These are phyloP conservation scores for Cercospora sojina DNA, from an alignment of 2,329 filamentous ascomycete genomes.

Conservation along the genomic window DNA sequence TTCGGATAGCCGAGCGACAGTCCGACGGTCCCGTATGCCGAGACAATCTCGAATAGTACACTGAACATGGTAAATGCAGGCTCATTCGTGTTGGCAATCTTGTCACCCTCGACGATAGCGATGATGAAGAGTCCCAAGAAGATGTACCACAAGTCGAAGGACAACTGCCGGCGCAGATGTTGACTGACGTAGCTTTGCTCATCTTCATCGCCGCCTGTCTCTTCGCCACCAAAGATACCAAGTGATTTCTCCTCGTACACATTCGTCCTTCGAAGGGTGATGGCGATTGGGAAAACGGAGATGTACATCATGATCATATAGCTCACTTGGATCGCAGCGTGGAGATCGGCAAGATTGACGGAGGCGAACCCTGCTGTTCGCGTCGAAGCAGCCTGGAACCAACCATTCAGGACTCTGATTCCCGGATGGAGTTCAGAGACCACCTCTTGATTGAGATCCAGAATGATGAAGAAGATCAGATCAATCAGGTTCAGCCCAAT, in stretches of 20 bases:
- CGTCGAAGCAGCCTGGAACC: constrained; percentile 88
- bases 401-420: constrained; percentile 75
- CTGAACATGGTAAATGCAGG: constrained; percentile 53
- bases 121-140: constrained; percentile 93
- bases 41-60: constrained; percentile 79
- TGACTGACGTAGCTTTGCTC: constrained; percentile 82
- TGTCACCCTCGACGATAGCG: constrained; percentile 76
- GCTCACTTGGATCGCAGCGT: constrained; percentile 88
- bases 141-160: constrained; percentile 97
- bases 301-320: constrained; percentile 99
- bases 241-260: constrained; percentile 92
- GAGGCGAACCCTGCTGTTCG: constrained; percentile 87
- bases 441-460: constrained; percentile 74
- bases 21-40: constrained; percentile 91
- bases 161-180: constrained; percentile 88
- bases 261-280: constrained; percentile 89
- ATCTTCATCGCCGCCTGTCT: constrained; percentile 54
- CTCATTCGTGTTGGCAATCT: constrained; percentile 62
- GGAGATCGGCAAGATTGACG: constrained; percentile 72
- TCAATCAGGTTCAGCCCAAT: constrained; percentile 80
- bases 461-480: constrained; percentile 84
- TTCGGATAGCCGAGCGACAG: constrained; percentile 78
- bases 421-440: constrained; percentile 69
- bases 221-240: constrained; percentile 64
- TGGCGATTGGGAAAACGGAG: constrained; percentile 93